These are phyloP conservation scores for Rusavskia elegans DNA, from an alignment of 495 filamentous ascomycete genomes.

Conservation along the genomic window DNA sequence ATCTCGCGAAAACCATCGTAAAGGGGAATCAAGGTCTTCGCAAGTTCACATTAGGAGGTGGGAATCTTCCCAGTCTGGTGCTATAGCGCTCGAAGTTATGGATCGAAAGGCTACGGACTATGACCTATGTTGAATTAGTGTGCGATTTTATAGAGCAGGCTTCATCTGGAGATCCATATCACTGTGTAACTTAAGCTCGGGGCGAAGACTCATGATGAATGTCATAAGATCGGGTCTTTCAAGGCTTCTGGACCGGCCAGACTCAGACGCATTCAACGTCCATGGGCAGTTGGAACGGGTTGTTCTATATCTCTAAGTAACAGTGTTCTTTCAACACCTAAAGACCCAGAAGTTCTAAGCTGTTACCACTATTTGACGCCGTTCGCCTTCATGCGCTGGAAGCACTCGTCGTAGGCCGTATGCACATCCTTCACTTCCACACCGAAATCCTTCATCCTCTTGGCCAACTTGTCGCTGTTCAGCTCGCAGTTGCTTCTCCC, in stretches of 20 bases:
- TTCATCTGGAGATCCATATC: too few species aligned
- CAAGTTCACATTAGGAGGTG: not conserved
- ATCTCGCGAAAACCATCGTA: not conserved
- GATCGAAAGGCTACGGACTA: too few species aligned
- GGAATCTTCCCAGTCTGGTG: not conserved
- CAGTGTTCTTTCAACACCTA: not conserved
- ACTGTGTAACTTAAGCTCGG: too few species aligned
- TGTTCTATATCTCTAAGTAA: too few species aligned
- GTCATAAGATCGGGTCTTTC: too few species aligned
- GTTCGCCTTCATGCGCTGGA: slow-evolving; percentile 43
- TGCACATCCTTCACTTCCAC: slow-evolving; percentile 45
- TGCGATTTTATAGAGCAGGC: too few species aligned
- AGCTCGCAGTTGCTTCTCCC: slow-evolving; percentile 48
- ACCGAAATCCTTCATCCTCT: slow-evolving; percentile 41
- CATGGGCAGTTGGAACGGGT: too few species aligned
- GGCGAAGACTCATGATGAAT: too few species aligned
- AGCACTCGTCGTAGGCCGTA: slow-evolving; percentile 42
- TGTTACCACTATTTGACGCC: not conserved
- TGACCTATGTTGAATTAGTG: too few species aligned
- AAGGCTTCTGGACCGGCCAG: too few species aligned
- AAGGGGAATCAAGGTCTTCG: not conserved
- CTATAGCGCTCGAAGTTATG: not conserved
- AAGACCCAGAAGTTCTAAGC: not conserved
- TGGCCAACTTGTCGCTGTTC: slow-evolving; percentile 42
- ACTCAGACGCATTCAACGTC: too few species aligned